Evolutionary conservation across 306 rosid genomes (phyloP), one percentile per base, ranked within the genome.

Genomic region (Cucumis hystrix): DNA sequence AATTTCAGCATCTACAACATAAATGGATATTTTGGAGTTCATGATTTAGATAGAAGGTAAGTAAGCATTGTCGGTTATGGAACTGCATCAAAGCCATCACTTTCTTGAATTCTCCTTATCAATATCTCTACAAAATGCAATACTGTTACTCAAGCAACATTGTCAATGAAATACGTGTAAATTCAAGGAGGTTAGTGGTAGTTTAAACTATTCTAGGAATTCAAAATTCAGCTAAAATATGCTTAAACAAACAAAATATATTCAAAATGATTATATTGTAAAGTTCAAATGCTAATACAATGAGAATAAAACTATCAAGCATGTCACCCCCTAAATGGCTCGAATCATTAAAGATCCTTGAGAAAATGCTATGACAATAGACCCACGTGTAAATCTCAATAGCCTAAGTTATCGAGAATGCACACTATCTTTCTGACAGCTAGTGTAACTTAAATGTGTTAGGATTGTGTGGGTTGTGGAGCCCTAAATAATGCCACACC

Each of bases 51-150:
- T 13, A 45, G n/a, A 69, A 45, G 18, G 39, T 2, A 4, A 45
- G 23, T 21, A 12, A 69, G 57, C 13, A 23, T 66, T 90, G 95
- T 60, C 98, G 83, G 79, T 89, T 87, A 74, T 85, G 89, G 77
- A 91, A 82, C 78, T 95, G 97, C 98, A 94, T 91, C 83, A 90
- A 86, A 81, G 87, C 87, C 97, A 94, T 91, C 76, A 91, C 97
- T 89, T 91, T 87, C 87, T 94, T 91, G 89, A 94, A 94, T 86
- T 94, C 98, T 89, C 89, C 86, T 85, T 89, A 63, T 77, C 91
- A 80, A 94, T 91, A 85, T 85, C 87, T 75, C 98, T 94, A 54
- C 13, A 62, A 28, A 79, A 69, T 11, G 39, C 39, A 28, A 75
- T 43, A 60, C 6, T 56, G 2, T 47, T 35, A 49, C 57, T 58